Conservation (phyloP, 1,284 basidiomycete species). For the Trichosporon sp. region DNA sequence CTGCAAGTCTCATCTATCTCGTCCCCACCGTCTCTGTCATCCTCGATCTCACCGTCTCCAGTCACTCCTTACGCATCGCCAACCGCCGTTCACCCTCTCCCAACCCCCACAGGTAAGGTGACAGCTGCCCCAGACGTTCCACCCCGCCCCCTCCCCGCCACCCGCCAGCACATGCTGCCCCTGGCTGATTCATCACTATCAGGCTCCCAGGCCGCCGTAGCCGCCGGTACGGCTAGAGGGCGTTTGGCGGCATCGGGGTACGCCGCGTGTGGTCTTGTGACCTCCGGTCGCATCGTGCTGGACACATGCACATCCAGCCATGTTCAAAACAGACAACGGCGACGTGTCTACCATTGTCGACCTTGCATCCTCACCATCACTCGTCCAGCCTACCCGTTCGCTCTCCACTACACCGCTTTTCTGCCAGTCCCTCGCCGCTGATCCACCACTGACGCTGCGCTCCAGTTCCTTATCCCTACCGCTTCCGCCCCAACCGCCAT, state of each 20-base stretch:
- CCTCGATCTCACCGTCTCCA: not conserved
- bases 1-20: not conserved
- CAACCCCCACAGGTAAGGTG: not conserved
- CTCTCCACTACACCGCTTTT: not conserved
- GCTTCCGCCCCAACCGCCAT: slow-evolving; percentile 13
- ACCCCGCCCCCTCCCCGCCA: not conserved
- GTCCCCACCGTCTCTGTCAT: not conserved
- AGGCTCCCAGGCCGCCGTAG: not conserved
- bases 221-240: not conserved
- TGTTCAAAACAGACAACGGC: not conserved
- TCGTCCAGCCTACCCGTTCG: not conserved
- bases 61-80: not conserved
- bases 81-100: not conserved
- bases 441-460: not conserved
- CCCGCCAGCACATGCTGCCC: not conserved
- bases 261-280: not conserved
- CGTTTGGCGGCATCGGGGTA: not conserved
- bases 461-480: not conserved
- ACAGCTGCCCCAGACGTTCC: not conserved
- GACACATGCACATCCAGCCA: not conserved
- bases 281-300: not conserved
- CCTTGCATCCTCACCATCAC: not conserved
- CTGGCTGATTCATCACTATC: not conserved
- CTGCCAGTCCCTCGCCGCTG: not conserved
- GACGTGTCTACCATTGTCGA: not conserved